These are phyloP conservation scores for Schizophyllum commune DNA, from an alignment of 1,284 basidiomycete species.

Conservation along the genomic window DNA sequence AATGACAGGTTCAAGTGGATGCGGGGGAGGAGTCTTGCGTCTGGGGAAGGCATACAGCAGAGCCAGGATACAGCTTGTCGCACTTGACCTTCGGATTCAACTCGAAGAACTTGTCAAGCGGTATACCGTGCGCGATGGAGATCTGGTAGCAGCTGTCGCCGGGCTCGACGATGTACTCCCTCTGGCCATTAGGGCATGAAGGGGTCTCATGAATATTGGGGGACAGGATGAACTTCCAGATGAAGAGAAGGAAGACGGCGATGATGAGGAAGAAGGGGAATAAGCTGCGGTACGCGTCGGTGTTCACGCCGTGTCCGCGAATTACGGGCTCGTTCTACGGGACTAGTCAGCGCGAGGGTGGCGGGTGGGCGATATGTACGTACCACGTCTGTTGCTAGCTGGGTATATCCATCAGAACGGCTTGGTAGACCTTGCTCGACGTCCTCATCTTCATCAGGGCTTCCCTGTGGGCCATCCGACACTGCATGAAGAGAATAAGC, in stretches of 20 bases:
- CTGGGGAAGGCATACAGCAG: constrained; percentile 49
- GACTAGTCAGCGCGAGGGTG: constrained; percentile 4
- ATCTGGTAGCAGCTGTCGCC: constrained; percentile 72
- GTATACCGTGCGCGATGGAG: constrained; percentile 40
- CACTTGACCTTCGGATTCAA: constrained; percentile 53
- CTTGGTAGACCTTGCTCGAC: constrained; percentile 43
- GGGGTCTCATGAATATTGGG: constrained; percentile 19
- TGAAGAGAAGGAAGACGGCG: constrained; percentile 53
- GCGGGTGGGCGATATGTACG: constrained; percentile 17
- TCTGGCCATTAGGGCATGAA: constrained; percentile 13
- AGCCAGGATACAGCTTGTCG: constrained; percentile 48
- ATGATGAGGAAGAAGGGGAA: constrained; percentile 72
- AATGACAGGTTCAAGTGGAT: too few species aligned
- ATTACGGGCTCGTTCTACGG: constrained; percentile 21
- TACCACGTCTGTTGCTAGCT: constrained; percentile 45
- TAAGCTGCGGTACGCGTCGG: constrained; percentile 48
- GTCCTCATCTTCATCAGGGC: constrained; percentile 33
- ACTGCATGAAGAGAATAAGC: constrained; percentile 3
- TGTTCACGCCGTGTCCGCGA: constrained; percentile 24
- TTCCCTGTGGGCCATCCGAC: constrained; percentile 9
- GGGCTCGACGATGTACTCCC: constrained; percentile 40
- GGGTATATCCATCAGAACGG: constrained; percentile 47
- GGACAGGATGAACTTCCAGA: constrained; percentile 52
- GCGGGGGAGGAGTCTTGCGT: background rate
- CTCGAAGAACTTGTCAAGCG: constrained; percentile 44